Evolutionary conservation across 331 rosid species (phyloP).

Genomic region (Stylosanthes scabra): DNA sequence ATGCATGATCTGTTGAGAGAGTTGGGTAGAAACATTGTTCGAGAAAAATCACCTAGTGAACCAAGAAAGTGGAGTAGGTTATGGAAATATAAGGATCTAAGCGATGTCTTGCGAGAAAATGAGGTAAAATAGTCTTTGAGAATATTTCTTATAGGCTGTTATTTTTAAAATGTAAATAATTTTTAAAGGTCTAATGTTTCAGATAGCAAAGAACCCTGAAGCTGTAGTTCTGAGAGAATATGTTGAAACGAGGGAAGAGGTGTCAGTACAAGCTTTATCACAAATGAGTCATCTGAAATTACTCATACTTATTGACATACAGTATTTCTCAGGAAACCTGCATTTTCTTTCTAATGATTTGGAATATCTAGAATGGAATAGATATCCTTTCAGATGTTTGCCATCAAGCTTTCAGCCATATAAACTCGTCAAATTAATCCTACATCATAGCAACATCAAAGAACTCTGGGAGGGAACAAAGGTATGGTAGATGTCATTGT

Average conservation of each 20-base stretch:
- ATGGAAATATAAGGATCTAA: conserved; percentile 8
- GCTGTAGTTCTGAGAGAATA: not conserved
- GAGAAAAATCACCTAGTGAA: conserved; percentile 9
- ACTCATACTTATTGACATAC: not conserved
- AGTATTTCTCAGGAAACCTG: not conserved
- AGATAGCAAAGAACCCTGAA: not conserved
- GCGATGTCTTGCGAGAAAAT: not conserved
- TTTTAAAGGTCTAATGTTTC: not conserved
- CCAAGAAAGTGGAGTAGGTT: conserved; percentile 27
- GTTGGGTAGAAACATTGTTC: conserved; percentile 15
- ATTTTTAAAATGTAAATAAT: not conserved
- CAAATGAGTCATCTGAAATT: not conserved
- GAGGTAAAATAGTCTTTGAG: not conserved
- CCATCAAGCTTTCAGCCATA: not conserved
- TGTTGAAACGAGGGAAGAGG: too few species aligned
- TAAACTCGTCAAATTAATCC: not conserved
- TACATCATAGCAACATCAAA: not conserved
- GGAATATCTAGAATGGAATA: not conserved
- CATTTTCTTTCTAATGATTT: not conserved
- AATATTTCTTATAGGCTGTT: too few species aligned
- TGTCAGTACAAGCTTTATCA: not conserved
- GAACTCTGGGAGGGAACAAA: not conserved
- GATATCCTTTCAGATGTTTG: conserved; percentile 1
- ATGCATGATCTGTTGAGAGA: conserved; percentile 39
- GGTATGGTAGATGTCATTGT: not conserved